A percentile compares a stretch with the other conserved stretches of the same genome.
Conservation (phyloP, 2,329 filamentous ascomycete species). For the Fusarium sarcochroum region DNA sequence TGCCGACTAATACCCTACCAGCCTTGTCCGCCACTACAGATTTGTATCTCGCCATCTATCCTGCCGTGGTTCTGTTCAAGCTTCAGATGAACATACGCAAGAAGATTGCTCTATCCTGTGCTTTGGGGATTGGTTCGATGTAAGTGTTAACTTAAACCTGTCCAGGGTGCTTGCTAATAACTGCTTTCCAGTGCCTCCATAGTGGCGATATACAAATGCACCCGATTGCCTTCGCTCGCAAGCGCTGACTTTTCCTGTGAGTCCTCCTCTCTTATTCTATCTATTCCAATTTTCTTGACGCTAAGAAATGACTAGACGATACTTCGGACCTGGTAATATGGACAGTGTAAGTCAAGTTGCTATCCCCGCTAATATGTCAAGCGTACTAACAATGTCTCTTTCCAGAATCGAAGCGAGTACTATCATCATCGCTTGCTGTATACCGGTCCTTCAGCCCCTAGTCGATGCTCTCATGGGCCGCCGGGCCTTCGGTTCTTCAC, state of each 20-base stretch:
- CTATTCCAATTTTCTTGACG: accelerated
- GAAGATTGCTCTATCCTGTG: slow-evolving; percentile 56
- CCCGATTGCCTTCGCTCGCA: slow-evolving; percentile 50
- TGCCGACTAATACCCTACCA: slow-evolving; percentile 17
- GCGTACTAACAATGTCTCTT: not conserved
- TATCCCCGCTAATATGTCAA: too few relatives aligned
- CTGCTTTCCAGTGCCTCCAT: slow-evolving; percentile 34
- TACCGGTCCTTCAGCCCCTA: slow-evolving; percentile 54
- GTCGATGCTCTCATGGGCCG: slow-evolving; percentile 46
- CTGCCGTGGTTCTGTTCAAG: slow-evolving; percentile 54
- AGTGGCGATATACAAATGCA: slow-evolving; percentile 55
- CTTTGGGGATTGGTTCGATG: slow-evolving; percentile 58
- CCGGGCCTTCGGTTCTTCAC: slow-evolving; percentile 32
- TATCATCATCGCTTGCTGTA: slow-evolving; percentile 55
- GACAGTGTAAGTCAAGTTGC: slow-evolving; percentile 55
- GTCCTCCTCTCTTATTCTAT: not conserved
- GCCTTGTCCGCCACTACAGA: slow-evolving; percentile 56
- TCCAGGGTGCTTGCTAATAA: accelerated
- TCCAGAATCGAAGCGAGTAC: slow-evolving; percentile 52
- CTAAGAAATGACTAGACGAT: slow-evolving; percentile 34
- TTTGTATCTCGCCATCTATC: slow-evolving; percentile 60
- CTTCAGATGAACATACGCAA: slow-evolving; percentile 57
- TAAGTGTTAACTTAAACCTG: slow-evolving; percentile 23
- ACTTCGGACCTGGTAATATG: slow-evolving; percentile 61
- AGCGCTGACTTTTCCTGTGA: slow-evolving; percentile 46